Evolutionary conservation across 2,329 filamentous ascomycete genomes (phyloP), one percentile per base, ranked within the genome.

Genomic region (Diaporthe australafricana): DNA sequence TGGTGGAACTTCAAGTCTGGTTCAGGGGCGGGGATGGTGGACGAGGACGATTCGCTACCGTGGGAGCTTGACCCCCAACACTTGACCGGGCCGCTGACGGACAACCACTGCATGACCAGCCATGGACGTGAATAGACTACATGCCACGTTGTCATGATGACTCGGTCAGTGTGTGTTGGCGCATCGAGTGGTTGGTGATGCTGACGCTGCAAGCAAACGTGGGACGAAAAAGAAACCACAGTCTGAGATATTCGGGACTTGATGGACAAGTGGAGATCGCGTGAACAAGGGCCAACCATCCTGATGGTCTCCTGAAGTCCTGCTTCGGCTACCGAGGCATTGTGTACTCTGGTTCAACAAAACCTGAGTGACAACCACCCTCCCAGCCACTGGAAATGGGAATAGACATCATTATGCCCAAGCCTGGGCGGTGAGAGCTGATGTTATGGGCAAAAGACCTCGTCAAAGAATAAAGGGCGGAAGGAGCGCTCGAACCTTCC

Each of bases 21-120:
- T 48, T 48, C 60, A 63, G 42, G 60, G 60, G 56, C 56, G 56
- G 56, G 56, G 56, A 12, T 32, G 40, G 4, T 25, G 27, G 30
- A 35, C 20, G 25, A 47, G 27, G 60, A 63, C 42, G 60, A 63
- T 63, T 63, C 60, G 60, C 42, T 63, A 63, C 60, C 60, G 35
- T 63, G 60, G 42, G 30, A 48, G 42, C 16, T 27, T 63, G 14
- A 6, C 60, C 47, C 20, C 30, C 60, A 35, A 48, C n/a, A 47
- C 42, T 48, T 32, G 11, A 20, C 27, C 42, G 42, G 45, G 60
- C n/a, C 45, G 60, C 60, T 48, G 42, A 63, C 60, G 30, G 42
- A 38, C 1, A n/a, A 48, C 45, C 30, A 32, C 9, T 48, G 3
- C 12, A 47, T 25, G 60, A 7, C 1, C 3, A 35, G 2, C 20